Conservation (phyloP, 2,329 filamentous ascomycete genomes). For the Diplocarpon rosae region DNA sequence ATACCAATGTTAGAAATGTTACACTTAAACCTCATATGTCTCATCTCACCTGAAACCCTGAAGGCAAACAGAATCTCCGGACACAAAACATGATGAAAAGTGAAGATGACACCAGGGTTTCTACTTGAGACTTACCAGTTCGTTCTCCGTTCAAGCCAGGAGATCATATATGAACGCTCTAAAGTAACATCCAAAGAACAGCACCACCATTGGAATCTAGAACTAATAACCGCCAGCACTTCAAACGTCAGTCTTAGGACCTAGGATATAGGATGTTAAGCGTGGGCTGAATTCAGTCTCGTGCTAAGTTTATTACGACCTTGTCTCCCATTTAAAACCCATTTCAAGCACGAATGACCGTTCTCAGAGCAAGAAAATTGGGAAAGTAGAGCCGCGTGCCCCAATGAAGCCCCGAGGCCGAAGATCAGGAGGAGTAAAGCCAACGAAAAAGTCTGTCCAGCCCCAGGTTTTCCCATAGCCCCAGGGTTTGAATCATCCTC, state of each 20-base stretch:
- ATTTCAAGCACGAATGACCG: neutral
- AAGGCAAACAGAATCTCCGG: too few species aligned
- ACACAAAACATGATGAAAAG: too few species aligned
- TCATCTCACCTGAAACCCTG: too few species aligned
- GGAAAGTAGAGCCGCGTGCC: conserved; percentile 1
- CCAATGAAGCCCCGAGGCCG: conserved; percentile 61
- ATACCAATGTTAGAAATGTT: too few species aligned
- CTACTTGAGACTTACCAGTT: too few species aligned
- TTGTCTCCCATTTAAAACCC: conserved; percentile 48
- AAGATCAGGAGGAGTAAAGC: conserved; percentile 63
- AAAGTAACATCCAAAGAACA: conserved; percentile 52
- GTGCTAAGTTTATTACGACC: conserved; percentile 63
- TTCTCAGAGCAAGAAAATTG: neutral
- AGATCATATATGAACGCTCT: conserved; percentile 58
- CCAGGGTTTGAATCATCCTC: conserved; percentile 41
- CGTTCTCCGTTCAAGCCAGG: conserved; percentile 38
- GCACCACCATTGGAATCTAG: conserved; percentile 65
- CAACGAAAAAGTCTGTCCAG: conserved; percentile 44
- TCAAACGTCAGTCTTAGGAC: conserved; percentile 59
- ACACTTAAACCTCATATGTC: too few species aligned
- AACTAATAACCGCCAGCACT: conserved; percentile 59
- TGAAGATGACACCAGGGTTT: too few species aligned
- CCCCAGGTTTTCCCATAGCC: conserved; percentile 20
- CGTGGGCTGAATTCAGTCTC: conserved; percentile 64
- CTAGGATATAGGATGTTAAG: conserved; percentile 53